phyloP scores from a whole-genome alignment of 768 basidiomycete species.

The Agaricus blazei region DNA sequence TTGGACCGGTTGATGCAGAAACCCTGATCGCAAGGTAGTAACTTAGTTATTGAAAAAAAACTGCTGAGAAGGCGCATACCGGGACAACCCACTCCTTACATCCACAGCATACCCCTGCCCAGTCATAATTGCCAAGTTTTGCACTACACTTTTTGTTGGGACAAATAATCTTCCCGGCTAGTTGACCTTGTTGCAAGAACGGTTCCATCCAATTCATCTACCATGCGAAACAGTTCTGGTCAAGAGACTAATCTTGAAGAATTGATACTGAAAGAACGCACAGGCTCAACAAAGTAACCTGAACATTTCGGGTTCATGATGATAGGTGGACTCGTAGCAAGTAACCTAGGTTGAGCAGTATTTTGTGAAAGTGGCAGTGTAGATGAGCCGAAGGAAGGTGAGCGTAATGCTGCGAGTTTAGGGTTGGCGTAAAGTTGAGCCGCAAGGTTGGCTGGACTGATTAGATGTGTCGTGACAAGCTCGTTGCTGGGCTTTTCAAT shows the following conservation, averaged over 20 bases:
- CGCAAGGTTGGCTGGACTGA: slow-evolving; percentile 34
- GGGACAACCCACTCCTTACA: slow-evolving; percentile 93
- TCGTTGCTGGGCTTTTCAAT: not conserved
- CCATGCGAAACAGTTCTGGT: not conserved
- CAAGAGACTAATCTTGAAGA: not conserved
- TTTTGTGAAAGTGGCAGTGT: not conserved
- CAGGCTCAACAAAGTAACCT: slow-evolving; percentile 95
- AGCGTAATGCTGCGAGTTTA: slow-evolving; percentile 35
- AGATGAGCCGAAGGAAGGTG: slow-evolving; percentile 10
- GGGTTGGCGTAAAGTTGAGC: slow-evolving; percentile 38
- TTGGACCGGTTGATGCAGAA: slow-evolving; percentile 68
- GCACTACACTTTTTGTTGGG: slow-evolving; percentile 87
- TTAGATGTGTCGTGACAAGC: slow-evolving; percentile 23
- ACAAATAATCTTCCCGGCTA: slow-evolving; percentile 87
- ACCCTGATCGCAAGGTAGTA: slow-evolving; percentile 30
- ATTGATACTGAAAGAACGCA: slow-evolving; percentile 32
- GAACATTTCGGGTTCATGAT: slow-evolving; percentile 82
- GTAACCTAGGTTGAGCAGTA: slow-evolving; percentile 17
- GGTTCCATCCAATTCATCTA: slow-evolving; percentile 97
- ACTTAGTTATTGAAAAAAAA: not conserved
- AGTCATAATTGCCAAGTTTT: slow-evolving; percentile 95
- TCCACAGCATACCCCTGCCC: slow-evolving; percentile 91
- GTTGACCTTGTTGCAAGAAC: slow-evolving; percentile 64
- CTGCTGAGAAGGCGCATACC: slow-evolving; percentile 37
- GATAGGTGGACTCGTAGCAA: slow-evolving; percentile 54